Evolutionary conservation across 257 asterid species (phyloP).

Genomic region (Solanum sitiens): DNA sequence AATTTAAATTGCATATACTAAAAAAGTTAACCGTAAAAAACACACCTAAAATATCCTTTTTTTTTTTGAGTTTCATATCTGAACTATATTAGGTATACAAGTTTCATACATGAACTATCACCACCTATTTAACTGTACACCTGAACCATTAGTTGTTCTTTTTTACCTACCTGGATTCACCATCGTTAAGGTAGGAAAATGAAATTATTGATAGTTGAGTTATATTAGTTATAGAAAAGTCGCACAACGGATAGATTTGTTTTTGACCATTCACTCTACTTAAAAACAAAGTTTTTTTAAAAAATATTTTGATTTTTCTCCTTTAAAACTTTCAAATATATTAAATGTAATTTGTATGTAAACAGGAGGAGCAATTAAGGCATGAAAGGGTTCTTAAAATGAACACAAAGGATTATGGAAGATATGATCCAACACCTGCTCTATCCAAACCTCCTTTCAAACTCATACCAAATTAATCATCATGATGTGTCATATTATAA

Average conservation of each 20-base stretch:
- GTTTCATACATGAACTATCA: not conserved
- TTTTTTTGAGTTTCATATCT: not conserved
- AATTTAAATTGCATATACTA: not conserved
- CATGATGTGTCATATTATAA: not conserved
- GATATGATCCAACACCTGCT: slow-evolving; percentile 69
- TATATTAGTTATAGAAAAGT: not conserved
- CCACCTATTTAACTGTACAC: not conserved
- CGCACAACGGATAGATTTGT: not conserved
- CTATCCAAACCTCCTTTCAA: slow-evolving; percentile 62
- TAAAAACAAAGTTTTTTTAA: not conserved
- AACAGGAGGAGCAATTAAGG: not conserved
- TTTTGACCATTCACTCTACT: not conserved
- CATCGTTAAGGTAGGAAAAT: not conserved
- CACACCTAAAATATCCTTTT: too few relatives aligned
- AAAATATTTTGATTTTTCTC: not conserved
- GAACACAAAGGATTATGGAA: slow-evolving; percentile 64
- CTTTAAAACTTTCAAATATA: not conserved
- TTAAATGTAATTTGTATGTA: not conserved
- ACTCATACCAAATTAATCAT: slow-evolving; percentile 55
- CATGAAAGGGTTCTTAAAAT: slow-evolving; percentile 48
- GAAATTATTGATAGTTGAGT: too few relatives aligned
- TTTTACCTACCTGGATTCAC: not conserved
- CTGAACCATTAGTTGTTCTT: not conserved
- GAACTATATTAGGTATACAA: not conserved
- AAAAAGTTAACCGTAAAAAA: too few relatives aligned